Evolutionary conservation across 2,329 filamentous ascomycete species (phyloP).

Genomic region (Colletotrichum tamarilloi): DNA sequence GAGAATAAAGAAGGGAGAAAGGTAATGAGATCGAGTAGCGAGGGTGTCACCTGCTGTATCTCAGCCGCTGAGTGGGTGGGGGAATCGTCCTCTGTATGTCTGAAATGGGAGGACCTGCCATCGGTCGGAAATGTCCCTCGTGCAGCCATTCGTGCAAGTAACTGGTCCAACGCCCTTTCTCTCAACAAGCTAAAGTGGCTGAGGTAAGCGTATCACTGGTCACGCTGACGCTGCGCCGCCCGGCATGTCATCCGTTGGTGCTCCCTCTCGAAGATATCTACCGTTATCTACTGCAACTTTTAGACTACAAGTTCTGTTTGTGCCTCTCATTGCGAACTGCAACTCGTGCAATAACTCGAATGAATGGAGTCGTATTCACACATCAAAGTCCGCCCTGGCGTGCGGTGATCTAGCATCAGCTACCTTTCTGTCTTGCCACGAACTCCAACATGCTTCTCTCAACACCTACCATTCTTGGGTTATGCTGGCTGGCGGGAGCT

Average conservation of each 20-base stretch:
- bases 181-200: neutral
- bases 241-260: neutral
- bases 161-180: neutral
- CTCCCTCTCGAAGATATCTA: neutral
- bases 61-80: neutral
- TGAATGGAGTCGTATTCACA: neutral
- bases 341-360: neutral
- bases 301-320: neutral
- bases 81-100: neutral
- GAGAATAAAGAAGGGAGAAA: neutral
- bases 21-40: too few species aligned
- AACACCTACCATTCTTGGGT: neutral
- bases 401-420: neutral
- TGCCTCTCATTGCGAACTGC: neutral
- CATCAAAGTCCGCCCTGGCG: neutral
- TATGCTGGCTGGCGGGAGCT: constrained; percentile 1
- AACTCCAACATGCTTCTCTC: neutral
- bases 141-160: neutral
- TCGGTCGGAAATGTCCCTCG: constrained; percentile 13
- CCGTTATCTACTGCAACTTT: neutral
- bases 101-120: constrained; percentile 2
- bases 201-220: neutral
- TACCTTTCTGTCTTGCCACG: neutral
- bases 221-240: constrained; percentile 1
- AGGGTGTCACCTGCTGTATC: neutral